phyloP scores from a whole-genome alignment of 1,139 yeast species.

The Pichia sp. region DNA sequence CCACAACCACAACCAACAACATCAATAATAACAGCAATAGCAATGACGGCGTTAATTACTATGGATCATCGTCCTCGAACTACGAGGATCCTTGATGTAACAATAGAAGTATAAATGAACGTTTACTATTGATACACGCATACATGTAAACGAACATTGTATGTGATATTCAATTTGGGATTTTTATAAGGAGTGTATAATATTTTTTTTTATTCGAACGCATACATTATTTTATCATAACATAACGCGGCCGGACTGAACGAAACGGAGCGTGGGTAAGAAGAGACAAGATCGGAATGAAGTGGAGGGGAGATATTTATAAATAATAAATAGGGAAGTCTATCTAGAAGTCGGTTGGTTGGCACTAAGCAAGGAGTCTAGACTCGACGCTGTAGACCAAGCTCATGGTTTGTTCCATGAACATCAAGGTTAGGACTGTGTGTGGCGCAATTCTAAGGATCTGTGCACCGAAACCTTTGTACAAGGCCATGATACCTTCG shows the following conservation, averaged over 20 bases:
- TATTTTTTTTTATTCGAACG: neutral
- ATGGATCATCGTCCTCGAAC: neutral
- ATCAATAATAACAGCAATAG: neutral
- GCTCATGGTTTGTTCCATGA: conserved; percentile 93
- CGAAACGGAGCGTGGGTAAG: neutral
- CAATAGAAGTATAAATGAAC: neutral
- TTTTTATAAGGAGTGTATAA: neutral
- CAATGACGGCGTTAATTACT: neutral
- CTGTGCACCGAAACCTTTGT: conserved; percentile 94
- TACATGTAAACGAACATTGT: neutral
- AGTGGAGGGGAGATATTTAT: neutral
- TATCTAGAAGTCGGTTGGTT: neutral
- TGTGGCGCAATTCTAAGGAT: conserved; percentile 91
- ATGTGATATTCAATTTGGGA: neutral
- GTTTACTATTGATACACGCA: neutral
- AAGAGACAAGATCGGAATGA: neutral
- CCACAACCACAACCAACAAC: neutral
- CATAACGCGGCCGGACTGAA: neutral
- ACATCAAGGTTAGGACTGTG: conserved; percentile 81
- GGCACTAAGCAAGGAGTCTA: conserved; percentile 2
- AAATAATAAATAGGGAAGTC: neutral
- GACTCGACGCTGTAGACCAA: conserved; percentile 44
- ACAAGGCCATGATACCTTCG: conserved; percentile 86
- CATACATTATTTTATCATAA: neutral
- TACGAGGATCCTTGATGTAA: neutral